Evolutionary conservation across 2,329 filamentous ascomycete genomes (phyloP), one percentile per base, ranked within the genome.

Genomic region (Neofusicoccum laricinum): DNA sequence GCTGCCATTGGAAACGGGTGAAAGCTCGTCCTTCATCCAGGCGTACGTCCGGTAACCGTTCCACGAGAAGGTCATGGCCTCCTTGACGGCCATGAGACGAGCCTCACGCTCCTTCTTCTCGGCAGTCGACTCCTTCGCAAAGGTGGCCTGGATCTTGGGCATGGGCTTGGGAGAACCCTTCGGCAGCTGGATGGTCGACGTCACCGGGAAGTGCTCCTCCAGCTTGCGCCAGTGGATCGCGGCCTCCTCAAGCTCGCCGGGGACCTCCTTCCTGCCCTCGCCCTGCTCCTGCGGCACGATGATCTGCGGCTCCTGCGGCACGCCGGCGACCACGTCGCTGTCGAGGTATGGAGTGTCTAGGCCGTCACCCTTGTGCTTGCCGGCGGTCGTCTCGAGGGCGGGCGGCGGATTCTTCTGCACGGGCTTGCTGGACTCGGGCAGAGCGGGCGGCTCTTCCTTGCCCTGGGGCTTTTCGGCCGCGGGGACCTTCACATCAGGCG

Each of bases 21-120:
- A 84, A 15, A 98, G 78, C 79, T 98, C 95, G 72, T 98, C 95
- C 69, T 96, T 91, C 67, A 88, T 86, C 87, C 91, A 95, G 11
- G 93, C 94, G 70, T 88, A 83, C 66, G 87, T 82, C 72, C 85
- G 90, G 78, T 98, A 98, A 40, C 91, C 92, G 3, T 81, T 78
- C 94, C 95, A 98, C 0, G 92, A 88, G 70, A 89, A 89, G 70
- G 85, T 80, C 75, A 96, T 91, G 65, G 93, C 90, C 5, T 85
- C 82, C 74, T 88, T 92, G 74, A 98, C 88, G 41, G 83, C 80
- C 8, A 82, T 80, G 65, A 90, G 84, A 64, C 91, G 88, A 59
- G 85, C 77, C 66, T 88, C 76, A 38, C 93, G 87, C 69, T 86
- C 86, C 11, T 80, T 77, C 61, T 73, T 76, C 7, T 83, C 78